phyloP scores from a whole-genome alignment of 768 basidiomycete genomes.

The Serendipita indica region DNA sequence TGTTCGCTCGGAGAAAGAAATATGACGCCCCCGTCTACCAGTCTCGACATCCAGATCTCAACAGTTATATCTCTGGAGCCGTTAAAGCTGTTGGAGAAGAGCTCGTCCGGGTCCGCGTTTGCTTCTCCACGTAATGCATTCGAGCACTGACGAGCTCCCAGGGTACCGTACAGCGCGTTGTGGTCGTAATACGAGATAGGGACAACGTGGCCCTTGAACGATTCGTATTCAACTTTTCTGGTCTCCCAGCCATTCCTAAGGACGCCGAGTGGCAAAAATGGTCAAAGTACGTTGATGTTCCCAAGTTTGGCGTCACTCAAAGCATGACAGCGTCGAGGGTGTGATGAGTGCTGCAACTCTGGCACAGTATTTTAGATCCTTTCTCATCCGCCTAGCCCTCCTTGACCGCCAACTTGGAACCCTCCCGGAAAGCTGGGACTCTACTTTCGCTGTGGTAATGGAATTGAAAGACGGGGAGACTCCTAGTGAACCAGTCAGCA shows the following conservation, averaged over 20 bases:
- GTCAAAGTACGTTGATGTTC: background rate
- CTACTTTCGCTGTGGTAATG: conserved; percentile 65
- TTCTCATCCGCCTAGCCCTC: conserved; percentile 67
- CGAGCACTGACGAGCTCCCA: conserved; percentile 19
- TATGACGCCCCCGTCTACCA: conserved; percentile 87
- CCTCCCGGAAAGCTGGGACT: conserved; percentile 38
- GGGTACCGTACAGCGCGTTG: conserved; percentile 68
- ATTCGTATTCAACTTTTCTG: conserved; percentile 47
- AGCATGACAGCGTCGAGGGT: conserved; percentile 40
- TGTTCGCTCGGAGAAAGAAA: conserved; percentile 78
- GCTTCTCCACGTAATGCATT: background rate
- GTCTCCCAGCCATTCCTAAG: conserved; percentile 10
- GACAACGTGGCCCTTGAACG: conserved; percentile 74
- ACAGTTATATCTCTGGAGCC: conserved; percentile 80
- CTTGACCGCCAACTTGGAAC: conserved; percentile 56
- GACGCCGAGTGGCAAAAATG: conserved; percentile 5
- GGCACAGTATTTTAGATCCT: conserved; percentile 65
- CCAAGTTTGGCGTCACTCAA: background rate
- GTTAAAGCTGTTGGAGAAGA: conserved; percentile 72
- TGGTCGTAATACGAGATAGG: conserved; percentile 72
- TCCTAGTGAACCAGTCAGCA: conserved; percentile 36
- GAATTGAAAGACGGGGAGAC: conserved; percentile 57
- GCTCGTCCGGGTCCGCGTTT: conserved; percentile 37
- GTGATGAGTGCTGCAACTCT: conserved; percentile 53
- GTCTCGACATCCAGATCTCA: conserved; percentile 76